Evolutionary conservation across 169 alveolate genomes (phyloP).

Genomic region (Cryptosporidium muris): DNA sequence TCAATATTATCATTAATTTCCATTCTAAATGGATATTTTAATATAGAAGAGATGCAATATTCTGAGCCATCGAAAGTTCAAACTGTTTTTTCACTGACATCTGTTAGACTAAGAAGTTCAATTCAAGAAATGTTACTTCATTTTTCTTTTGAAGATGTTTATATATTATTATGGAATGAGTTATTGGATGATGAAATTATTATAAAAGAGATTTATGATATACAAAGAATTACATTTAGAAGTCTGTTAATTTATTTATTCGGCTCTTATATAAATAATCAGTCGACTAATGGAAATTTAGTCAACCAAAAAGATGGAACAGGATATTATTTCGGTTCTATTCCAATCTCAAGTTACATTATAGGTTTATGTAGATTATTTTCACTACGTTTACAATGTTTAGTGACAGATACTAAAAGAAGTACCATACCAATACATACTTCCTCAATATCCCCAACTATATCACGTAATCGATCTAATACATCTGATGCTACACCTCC

Average conservation of each 20-base stretch:
- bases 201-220: constrained; percentile 32
- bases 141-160: constrained; percentile 2
- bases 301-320: not conserved
- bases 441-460: not conserved
- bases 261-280: not conserved
- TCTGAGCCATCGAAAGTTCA: constrained; percentile 15
- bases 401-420: constrained; percentile 27
- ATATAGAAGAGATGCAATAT: constrained; percentile 4
- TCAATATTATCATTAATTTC: constrained; percentile 11
- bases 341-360: constrained; percentile 9
- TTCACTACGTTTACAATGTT: constrained; percentile 34
- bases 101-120: not conserved
- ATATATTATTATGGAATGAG: constrained; percentile 19
- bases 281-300: not conserved
- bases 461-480: constrained; percentile 12
- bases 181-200: constrained; percentile 23
- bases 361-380: constrained; percentile 35
- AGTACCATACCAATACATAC: not conserved
- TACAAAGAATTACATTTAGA: constrained; percentile 40
- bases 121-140: not conserved
- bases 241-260: constrained; percentile 35
- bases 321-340: not conserved
- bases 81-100: constrained; percentile 8
- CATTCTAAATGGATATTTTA: constrained; percentile 7
- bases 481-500: not conserved